Conservation (phyloP, 306 rosid genomes). For the Vicia faba region DNA sequence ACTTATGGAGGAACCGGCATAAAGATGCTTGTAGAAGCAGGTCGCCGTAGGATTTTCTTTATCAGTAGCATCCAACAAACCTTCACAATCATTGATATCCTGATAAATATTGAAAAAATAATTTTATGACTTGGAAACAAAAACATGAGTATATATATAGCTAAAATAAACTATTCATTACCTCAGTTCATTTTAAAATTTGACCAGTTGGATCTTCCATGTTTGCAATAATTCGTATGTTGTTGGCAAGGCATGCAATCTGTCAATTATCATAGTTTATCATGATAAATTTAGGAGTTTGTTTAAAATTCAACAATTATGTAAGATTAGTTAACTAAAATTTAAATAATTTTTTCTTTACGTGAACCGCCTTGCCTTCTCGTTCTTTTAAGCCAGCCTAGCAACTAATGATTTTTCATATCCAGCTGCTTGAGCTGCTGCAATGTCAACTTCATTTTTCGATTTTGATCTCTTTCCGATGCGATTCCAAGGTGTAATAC, state of each 20-base stretch:
- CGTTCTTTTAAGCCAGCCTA: conserved; percentile 77
- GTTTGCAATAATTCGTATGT: conserved; percentile 76
- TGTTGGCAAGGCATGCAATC: conserved; percentile 82
- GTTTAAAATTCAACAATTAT: too few species aligned
- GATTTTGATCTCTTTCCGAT: conserved; percentile 56
- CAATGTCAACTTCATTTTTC: conserved; percentile 90
- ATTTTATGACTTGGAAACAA: too few species aligned
- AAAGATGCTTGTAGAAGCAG: conserved; percentile 21
- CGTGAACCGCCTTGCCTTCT: conserved; percentile 61
- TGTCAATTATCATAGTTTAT: conserved; percentile 47
- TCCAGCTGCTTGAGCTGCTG: conserved; percentile 75
- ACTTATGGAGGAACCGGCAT: too few species aligned
- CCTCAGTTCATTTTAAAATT: conserved; percentile 80
- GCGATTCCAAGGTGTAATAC: conserved; percentile 83
- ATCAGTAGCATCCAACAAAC: too few species aligned
- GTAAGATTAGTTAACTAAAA: conserved; percentile 25
- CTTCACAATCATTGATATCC: too few species aligned
- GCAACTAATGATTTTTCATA: conserved; percentile 79
- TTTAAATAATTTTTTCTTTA: conserved; percentile 11
- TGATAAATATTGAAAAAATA: too few species aligned
- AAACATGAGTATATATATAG: too few species aligned
- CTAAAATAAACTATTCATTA: conserved; percentile 33
- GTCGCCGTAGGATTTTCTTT: conserved; percentile 90
- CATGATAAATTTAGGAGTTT: conserved; percentile 32
- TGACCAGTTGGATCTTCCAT: conserved; percentile 95